Base-by-base conservation (phyloP, 306 rosid species). In the Pyrus communis region DNA sequence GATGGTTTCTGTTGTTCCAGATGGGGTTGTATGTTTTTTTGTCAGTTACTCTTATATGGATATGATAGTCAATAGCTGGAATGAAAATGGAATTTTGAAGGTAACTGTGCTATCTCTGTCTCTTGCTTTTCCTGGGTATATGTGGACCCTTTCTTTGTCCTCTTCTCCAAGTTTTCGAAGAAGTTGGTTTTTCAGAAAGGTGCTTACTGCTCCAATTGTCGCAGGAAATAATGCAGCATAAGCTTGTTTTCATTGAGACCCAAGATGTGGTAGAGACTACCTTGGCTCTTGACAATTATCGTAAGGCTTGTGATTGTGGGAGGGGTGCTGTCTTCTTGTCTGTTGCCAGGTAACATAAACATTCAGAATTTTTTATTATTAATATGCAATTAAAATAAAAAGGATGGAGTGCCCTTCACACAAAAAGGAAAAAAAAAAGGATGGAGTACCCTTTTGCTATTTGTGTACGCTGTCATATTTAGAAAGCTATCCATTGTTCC, bases 211-310 rank as follows among this genome's bases (percentile, higher is more conserved):
- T 80, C 15, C 67, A 13, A 19, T 83, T 82, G 74, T 30, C 71
- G 40, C 83, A 94, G 98, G 98, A 94, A 74, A 94, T 94, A 85
- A 94, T 94, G 97, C 97, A 94, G 84, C 95, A 94, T 82, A 92
- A 92, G 87, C 97, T 94, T 66, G 95, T 94, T 51, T 89, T 92
- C 78, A 94, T 94, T 59, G 98, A 94, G 84, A 92, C 97, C 62
- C 98, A 90, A 77, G 98, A 94, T 78, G 97, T 94, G 61, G 96
- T 94, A 58, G 98, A 94, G 85, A 94, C 98, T 43, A 94, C 98
- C 1, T 80, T 94, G 88, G 98, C 98, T 77, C 97, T 92, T 65
- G 96, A 94, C 80, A 94, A 94, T 84, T 94, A 92, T 79, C 96
- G 91, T 65, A 94, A 89, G 82, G 98, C 98, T 76, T 92, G 98